Base-by-base conservation (phyloP, 768 basidiomycete species). In the Dictyophora rubrovolvata region DNA sequence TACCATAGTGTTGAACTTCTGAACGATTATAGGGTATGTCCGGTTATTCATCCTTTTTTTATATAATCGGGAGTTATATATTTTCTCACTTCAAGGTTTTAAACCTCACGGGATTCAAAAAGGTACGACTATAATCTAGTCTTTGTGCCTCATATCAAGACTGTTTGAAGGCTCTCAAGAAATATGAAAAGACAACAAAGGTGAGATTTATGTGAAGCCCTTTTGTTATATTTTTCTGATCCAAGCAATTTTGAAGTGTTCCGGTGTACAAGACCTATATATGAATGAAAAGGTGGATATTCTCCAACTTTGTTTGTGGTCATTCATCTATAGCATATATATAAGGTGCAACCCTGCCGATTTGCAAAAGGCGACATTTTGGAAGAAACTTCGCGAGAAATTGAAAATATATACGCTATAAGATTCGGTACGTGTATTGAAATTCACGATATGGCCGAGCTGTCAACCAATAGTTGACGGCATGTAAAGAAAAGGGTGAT, bases 41-140 rank as follows among this genome's bases (percentile, higher is more conserved):
- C 12, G 36, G 14, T 14, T 23, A 10, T 49, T 8, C 21, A 23
- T 47, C 7, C 18, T 1, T 20, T 50, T 54, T 17, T 11, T 56
- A 60, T 22, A 16, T n/a, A 22, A 53, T 33, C 4, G 58, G 62
- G 53, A 62, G 50, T 20, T n/a, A 60, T n/a, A 59, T 51, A 37
- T 34, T 56, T 61, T 22, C 61, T 46, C 6, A 50, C 9, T 62
- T 28, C 7, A 28, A 91, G 86, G 82, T 87, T 49, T 71, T 97
- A 46, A 98, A 99, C 69, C 70, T 93, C 10, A 89, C 90, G 0
- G 96, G 95, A 1, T 93, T 96, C 69, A 77, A 88, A 23, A 93
- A 93, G 68, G 55, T 56, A 21, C 17, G 37, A 20, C 9, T 35
- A 20, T 28, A 18, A 7, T 33, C 9, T 12, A 20, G 22, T 11